A percentile compares a stretch with the other conserved stretches of the same genome.
phyloP scores from a whole-genome alignment of 1,284 basidiomycete species.

The Moniliophthora roreri region DNA sequence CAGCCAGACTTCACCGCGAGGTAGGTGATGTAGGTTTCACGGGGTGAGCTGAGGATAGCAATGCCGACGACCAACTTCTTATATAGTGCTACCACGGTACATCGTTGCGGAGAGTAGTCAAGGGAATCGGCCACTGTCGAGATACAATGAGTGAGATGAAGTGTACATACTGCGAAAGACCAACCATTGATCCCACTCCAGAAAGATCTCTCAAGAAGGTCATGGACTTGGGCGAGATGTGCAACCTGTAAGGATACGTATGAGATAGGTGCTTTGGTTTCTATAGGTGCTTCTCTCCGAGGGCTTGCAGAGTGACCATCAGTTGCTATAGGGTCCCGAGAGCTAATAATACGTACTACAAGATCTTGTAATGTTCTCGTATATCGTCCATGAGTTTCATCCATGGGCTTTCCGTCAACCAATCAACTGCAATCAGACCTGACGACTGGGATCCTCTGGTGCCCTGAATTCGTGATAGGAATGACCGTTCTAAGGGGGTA shows the following conservation, averaged over 20 bases:
- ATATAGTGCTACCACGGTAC: conserved; percentile 70
- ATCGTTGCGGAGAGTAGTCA: conserved; percentile 63
- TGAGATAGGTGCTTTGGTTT: conserved; percentile 51
- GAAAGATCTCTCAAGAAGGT: conserved; percentile 61
- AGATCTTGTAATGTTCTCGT: conserved; percentile 55
- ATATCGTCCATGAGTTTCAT: conserved; percentile 72
- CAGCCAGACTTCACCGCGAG: conserved; percentile 73
- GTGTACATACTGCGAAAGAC: background rate
- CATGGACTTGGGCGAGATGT: conserved; percentile 70
- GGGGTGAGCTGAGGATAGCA: conserved; percentile 74
- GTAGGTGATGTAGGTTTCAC: conserved; percentile 79
- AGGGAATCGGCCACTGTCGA: conserved; percentile 47
- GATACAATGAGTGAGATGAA: background rate
- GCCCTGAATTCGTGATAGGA: conserved; percentile 60
- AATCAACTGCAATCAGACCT: conserved; percentile 58
- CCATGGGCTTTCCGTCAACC: conserved; percentile 71
- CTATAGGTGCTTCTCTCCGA: conserved; percentile 42
- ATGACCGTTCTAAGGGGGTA: conserved; percentile 63
- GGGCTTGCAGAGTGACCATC: conserved; percentile 41
- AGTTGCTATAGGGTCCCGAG: conserved; percentile 8
- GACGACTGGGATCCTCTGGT: conserved; percentile 23
- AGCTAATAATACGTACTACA: conserved; percentile 46
- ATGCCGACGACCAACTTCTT: conserved; percentile 71
- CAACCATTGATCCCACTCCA: conserved; percentile 75
- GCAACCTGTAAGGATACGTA: conserved; percentile 59